phyloP scores from a whole-genome alignment of 139 green algal species.

The Microglena sp. region DNA sequence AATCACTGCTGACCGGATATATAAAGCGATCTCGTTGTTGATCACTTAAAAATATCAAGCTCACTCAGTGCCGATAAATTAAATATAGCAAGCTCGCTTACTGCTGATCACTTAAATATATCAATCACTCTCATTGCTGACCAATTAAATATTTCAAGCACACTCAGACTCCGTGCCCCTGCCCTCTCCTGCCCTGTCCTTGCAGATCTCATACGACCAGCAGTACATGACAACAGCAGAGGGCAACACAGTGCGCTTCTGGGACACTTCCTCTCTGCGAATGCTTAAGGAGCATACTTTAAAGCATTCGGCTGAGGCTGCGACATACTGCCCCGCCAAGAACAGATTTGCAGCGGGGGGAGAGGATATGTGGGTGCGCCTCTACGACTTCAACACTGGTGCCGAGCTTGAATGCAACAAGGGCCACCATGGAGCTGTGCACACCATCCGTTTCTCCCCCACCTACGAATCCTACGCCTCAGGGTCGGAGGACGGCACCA shows the following conservation, averaged over 20 bases:
- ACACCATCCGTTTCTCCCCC: conserved; percentile 88
- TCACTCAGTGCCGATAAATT: too few species aligned
- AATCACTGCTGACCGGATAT: too few species aligned
- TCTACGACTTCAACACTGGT: conserved; percentile 75
- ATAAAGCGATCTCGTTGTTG: too few species aligned
- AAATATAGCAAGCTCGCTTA: too few species aligned
- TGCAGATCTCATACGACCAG: conserved; percentile 49
- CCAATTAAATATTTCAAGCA: too few species aligned
- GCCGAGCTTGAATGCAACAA: conserved; percentile 70
- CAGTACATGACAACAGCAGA: conserved; percentile 75
- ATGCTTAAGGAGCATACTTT: conserved; percentile 35
- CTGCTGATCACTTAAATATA: too few species aligned
- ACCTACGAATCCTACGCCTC: conserved; percentile 80
- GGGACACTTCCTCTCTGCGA: conserved; percentile 44
- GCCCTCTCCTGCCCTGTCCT: background rate
- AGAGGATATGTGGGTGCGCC: conserved; percentile 94
- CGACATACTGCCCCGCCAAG: conserved; percentile 61
- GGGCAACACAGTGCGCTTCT: conserved; percentile 64
- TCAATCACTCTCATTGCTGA: too few species aligned
- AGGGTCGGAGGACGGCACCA: conserved; percentile 93
- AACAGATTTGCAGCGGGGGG: conserved; percentile 71
- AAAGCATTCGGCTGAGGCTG: conserved; percentile 60
- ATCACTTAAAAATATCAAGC: too few species aligned
- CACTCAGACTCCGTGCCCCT: too few species aligned
- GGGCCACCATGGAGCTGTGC: conserved; percentile 95